Evolutionary conservation across 768 basidiomycete species (phyloP).

Genomic region (Gyrodon lividus): DNA sequence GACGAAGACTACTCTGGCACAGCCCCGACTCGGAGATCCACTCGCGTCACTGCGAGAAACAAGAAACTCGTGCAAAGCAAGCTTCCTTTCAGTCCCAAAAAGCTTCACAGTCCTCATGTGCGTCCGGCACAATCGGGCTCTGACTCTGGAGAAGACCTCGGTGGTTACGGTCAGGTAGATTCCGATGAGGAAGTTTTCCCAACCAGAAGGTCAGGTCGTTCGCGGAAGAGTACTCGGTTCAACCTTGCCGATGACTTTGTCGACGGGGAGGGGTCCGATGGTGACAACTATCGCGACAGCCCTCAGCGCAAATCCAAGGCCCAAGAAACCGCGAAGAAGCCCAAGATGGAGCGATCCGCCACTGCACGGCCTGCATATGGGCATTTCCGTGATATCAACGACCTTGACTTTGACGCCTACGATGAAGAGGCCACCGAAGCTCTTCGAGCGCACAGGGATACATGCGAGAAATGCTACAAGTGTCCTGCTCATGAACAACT

Average conservation of each 20-base stretch:
- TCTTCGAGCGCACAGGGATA: conserved; percentile 56
- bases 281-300: conserved; percentile 35
- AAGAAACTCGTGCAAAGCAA: conserved; percentile 22
- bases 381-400: conserved; percentile 41
- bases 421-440: conserved; percentile 57
- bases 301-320: conserved; percentile 7
- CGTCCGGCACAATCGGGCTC: conserved; percentile 22
- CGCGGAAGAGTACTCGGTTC: conserved; percentile 38
- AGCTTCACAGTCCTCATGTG: conserved; percentile 42
- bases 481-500: conserved; percentile 57
- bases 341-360: conserved; percentile 34
- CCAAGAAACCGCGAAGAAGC: conserved; percentile 1
- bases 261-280: conserved; percentile 32
- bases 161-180: conserved; percentile 36
- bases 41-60: conserved; percentile 11
- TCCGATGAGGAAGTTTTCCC: conserved; percentile 24
- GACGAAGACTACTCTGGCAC: conserved; percentile 9
- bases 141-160: conserved; percentile 42
- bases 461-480: conserved; percentile 72
- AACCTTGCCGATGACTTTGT: conserved; percentile 30
- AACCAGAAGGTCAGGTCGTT: conserved; percentile 50
- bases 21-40: conserved; percentile 13
- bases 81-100: conserved; percentile 70
- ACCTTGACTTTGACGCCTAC: conserved; percentile 41
- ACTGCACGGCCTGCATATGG: conserved; percentile 50